phyloP scores from a whole-genome alignment of 805 yeast species.

The Danielia oregonensis region DNA sequence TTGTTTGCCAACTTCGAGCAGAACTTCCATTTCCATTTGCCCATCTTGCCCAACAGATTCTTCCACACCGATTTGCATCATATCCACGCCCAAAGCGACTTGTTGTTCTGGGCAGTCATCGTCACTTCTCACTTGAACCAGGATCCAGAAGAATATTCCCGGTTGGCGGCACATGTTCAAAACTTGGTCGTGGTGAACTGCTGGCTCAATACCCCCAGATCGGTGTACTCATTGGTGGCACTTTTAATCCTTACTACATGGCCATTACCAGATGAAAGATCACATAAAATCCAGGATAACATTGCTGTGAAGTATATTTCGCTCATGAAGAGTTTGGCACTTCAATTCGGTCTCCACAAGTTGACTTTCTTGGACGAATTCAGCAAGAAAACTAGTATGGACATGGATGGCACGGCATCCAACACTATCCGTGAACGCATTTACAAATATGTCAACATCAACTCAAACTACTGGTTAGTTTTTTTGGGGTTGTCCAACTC shows the following conservation, averaged over 20 bases:
- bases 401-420: slow-evolving; percentile 24
- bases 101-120: slow-evolving; percentile 41
- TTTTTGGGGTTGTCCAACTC: slow-evolving; percentile 34
- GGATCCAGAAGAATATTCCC: slow-evolving; percentile 18
- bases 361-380: slow-evolving; percentile 40
- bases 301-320: slow-evolving; percentile 35
- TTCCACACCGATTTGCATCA: slow-evolving; percentile 11
- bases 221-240: slow-evolving; percentile 35
- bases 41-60: slow-evolving; percentile 13
- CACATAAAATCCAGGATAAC: slow-evolving; percentile 26
- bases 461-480: slow-evolving; percentile 42
- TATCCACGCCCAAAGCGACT: slow-evolving; percentile 25
- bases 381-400: slow-evolving; percentile 28
- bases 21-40: slow-evolving; percentile 10
- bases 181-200: slow-evolving; percentile 37
- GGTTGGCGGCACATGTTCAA: slow-evolving; percentile 31
- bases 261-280: slow-evolving; percentile 34
- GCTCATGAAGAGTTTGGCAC: slow-evolving; percentile 35
- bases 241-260: slow-evolving; percentile 42
- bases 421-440: slow-evolving; percentile 37
- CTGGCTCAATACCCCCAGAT: slow-evolving; percentile 45
- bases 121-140: slow-evolving; percentile 30
- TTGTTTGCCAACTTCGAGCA: slow-evolving; percentile 8
- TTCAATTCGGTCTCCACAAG: slow-evolving; percentile 42
- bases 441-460: slow-evolving; percentile 40